These are phyloP conservation scores for Scheffersomyces coipomensis DNA, from an alignment of 805 yeast genomes.

Conservation along the genomic window DNA sequence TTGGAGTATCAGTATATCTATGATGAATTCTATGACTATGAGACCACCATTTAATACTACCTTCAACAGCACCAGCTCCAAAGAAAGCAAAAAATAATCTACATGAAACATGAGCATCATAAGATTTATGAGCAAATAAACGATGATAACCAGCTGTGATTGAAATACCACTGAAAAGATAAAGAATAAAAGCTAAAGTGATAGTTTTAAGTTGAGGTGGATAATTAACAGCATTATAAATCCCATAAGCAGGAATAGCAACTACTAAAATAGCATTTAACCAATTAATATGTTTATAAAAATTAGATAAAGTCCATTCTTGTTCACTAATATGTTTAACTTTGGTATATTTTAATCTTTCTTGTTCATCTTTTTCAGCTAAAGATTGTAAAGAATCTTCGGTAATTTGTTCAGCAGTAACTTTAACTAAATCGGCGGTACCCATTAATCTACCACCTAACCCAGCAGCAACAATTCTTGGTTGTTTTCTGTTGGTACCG, in stretches of 20 bases:
- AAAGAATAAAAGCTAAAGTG: constrained; percentile 51
- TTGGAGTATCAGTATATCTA: constrained; percentile 76
- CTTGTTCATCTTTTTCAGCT: constrained; percentile 36
- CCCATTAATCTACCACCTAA: constrained; percentile 80
- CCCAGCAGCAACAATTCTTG: constrained; percentile 76
- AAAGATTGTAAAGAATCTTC: constrained; percentile 46
- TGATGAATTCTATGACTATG: constrained; percentile 85
- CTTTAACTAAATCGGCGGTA: constrained; percentile 66
- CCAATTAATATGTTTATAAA: constrained; percentile 80
- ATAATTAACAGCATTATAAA: constrained; percentile 40
- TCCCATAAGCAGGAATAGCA: constrained; percentile 57
- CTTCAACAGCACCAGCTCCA: constrained; percentile 83
- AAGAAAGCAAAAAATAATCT: constrained; percentile 68
- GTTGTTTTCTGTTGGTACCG: constrained; percentile 69
- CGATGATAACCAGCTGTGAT: constrained; percentile 86
- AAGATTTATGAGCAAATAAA: constrained; percentile 75
- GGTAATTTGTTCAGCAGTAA: constrained; percentile 63
- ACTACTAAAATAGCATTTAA: constrained; percentile 65
- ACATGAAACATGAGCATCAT: constrained; percentile 59
- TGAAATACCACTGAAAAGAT: constrained; percentile 64
- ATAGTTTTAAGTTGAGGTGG: constrained; percentile 55
- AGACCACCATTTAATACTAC: constrained; percentile 88
- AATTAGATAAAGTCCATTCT: constrained; percentile 73
- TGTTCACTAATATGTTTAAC: constrained; percentile 67
- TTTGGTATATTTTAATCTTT: constrained; percentile 38